Evolutionary conservation across 495 filamentous ascomycete species (phyloP).

Genomic region (Penicillium maclennaniae): DNA sequence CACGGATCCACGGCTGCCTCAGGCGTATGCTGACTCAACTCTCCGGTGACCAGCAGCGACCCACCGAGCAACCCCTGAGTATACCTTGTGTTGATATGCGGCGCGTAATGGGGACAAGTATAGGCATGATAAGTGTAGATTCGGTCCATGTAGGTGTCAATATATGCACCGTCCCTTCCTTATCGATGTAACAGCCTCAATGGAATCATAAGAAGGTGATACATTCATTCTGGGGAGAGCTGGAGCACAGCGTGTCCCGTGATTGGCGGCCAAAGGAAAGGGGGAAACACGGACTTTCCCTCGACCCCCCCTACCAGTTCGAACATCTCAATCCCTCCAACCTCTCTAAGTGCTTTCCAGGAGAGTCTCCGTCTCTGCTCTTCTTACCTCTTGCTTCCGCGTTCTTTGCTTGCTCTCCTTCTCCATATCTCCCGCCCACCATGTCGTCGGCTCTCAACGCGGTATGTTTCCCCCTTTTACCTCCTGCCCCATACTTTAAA

Average conservation of each 20-base stretch:
- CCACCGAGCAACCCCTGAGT: conserved; percentile 35
- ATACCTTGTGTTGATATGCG: neutral
- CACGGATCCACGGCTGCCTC: conserved; percentile 15
- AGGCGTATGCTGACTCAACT: conserved; percentile 16
- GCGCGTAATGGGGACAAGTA: neutral
- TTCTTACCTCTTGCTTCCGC: conserved; percentile 16
- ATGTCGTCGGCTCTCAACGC: conserved; percentile 62
- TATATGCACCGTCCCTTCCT: neutral
- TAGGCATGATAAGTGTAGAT: neutral
- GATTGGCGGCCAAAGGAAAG: conserved; percentile 31
- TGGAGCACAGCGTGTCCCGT: conserved; percentile 20
- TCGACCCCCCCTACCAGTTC: conserved; percentile 14
- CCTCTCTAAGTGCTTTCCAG: conserved; percentile 18
- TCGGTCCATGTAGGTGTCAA: neutral
- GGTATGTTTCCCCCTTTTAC: conserved; percentile 51
- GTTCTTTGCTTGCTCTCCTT: conserved; percentile 14
- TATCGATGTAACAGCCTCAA: neutral
- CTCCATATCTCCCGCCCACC: conserved; percentile 22
- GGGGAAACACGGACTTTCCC: conserved; percentile 31
- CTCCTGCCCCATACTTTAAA: conserved; percentile 28
- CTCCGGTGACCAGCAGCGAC: conserved; percentile 31
- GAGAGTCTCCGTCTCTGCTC: conserved; percentile 16
- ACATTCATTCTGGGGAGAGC: conserved; percentile 1
- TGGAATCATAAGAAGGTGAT: neutral
- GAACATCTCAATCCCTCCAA: conserved; percentile 7